These are phyloP conservation scores for Brassica balearica DNA, from an alignment of 441 rosid species.

Conservation along the genomic window DNA sequence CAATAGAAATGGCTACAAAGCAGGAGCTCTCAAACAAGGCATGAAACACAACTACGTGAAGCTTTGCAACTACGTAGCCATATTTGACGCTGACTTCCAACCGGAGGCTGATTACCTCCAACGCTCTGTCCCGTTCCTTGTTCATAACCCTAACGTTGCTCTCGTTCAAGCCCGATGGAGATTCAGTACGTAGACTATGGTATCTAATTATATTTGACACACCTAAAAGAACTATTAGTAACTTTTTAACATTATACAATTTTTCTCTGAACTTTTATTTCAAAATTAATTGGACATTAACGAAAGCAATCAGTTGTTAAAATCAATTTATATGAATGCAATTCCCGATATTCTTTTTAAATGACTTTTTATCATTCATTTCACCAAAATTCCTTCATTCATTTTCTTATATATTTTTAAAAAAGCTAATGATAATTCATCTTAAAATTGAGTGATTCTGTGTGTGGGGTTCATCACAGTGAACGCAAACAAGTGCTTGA, in stretches of 20 bases:
- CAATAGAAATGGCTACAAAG: conserved; percentile 38
- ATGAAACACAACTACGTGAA: conserved; percentile 34
- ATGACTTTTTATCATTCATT: too few species aligned
- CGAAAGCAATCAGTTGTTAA: too few species aligned
- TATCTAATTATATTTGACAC: conserved; percentile 5
- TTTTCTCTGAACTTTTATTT: too few species aligned
- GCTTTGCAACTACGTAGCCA: conserved; percentile 30
- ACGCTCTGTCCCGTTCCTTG: conserved; percentile 36
- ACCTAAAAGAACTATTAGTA: too few species aligned
- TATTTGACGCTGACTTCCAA: conserved; percentile 38
- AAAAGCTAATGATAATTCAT: too few species aligned
- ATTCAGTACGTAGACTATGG: conserved; percentile 34
- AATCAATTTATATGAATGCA: too few species aligned
- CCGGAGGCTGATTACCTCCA: conserved; percentile 39
- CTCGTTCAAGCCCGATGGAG: conserved; percentile 41
- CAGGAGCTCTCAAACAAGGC: conserved; percentile 45
- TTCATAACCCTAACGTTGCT: conserved; percentile 35
- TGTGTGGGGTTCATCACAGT: conserved; percentile 49
- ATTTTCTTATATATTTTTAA: too few species aligned
- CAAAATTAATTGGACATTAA: too few species aligned
- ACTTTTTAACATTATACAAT: too few species aligned
- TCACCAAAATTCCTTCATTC: too few species aligned
- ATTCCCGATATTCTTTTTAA: too few species aligned
- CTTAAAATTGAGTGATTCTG: conserved; percentile 6
- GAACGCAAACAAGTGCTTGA: conserved; percentile 70